Base-by-base conservation (phyloP, 2,329 filamentous ascomycete genomes). In the Scytalidium sp. region DNA sequence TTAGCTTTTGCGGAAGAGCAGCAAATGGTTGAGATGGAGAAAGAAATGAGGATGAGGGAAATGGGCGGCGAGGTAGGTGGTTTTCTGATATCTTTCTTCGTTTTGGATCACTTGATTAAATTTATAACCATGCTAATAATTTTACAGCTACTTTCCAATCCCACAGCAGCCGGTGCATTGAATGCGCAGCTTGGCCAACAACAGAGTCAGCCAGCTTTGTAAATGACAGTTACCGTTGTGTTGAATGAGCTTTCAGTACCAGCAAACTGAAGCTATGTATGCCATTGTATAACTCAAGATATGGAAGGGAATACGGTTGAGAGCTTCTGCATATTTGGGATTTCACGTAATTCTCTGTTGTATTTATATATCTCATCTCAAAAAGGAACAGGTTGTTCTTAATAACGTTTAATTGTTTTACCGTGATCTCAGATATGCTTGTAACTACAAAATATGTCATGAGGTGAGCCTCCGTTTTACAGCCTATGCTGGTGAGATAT, bases 11-110 rank as follows among this genome's bases (percentile, higher is more conserved):
- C 88, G 56, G 94, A 99, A 78, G 94, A 99, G 78, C 91, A 97
- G 79, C 90, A 96, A 77, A 84, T 96, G 69, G 79, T 93, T 58
- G 93, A 96, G 77, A 95, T 97, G 90, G 94, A 99, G 83, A 85
- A 91, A 71, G 93, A 97, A 76, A 91, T 92, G 82, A 85, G 88
- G 71, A 94, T 96, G 90, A 88, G 94, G 70, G 90, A 96, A 81
- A 83, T 88, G 65, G 90, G 90, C 56, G 86, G 88, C 66, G 90
- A 96, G 76, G 83, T 86, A 59, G 44, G 56, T 53, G 23, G 20
- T 36, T 9, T 43, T 25, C n/a, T 20, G 10, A 44, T 41, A 19
- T 17, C 9, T 19, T 19, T 7, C 8, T 25, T 17, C 23, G 15
- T 19, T 32, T 45, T 22, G n/a, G 6, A 27, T 25, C 41, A 46